Conservation (phyloP, 1,284 basidiomycete genomes). For the Rhizopogon hawkerae region DNA sequence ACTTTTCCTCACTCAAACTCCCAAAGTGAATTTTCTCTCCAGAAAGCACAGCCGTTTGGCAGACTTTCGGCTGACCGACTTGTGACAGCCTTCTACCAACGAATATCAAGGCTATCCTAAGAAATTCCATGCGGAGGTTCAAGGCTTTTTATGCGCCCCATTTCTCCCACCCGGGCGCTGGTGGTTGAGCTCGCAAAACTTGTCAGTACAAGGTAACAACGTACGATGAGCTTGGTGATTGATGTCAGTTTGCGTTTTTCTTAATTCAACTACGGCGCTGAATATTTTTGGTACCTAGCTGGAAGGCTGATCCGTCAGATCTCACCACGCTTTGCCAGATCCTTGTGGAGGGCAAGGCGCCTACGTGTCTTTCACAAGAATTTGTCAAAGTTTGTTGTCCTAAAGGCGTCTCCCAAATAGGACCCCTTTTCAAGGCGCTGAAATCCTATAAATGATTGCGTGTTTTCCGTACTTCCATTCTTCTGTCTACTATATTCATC, state of each 20-base stretch:
- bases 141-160: background rate
- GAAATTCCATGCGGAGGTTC: background rate
- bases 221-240: too few relatives aligned
- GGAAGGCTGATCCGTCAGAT: background rate
- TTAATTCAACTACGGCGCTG: background rate
- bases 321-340: background rate
- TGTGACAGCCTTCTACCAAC: background rate
- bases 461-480: too few relatives aligned
- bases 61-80: background rate
- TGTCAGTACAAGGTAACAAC: background rate
- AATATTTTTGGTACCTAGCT: background rate
- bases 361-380: background rate
- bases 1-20: background rate
- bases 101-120: background rate
- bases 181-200: background rate
- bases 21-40: background rate
- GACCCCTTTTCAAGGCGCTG: background rate
- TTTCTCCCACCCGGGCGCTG: background rate
- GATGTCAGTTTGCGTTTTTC: background rate
- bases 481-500: too few relatives aligned
- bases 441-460: background rate
- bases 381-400: background rate
- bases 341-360: background rate
- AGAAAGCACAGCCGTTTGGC: constrained; percentile 1
- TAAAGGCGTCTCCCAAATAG: background rate